Base-by-base conservation (phyloP, 2,329 filamentous ascomycete genomes). In the Epichloe aotearoae region DNA sequence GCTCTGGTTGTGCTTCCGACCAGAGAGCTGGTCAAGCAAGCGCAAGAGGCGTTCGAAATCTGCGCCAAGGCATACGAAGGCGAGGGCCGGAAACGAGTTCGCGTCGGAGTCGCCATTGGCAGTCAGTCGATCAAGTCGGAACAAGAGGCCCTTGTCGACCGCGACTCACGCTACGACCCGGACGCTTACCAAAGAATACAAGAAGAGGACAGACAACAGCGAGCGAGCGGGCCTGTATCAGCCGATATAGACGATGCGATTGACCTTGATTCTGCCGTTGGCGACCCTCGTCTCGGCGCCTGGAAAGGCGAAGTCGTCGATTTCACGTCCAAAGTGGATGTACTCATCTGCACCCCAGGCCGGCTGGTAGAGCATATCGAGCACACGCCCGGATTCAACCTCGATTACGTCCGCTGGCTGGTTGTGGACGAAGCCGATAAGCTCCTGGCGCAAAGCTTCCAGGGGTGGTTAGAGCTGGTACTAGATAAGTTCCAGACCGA, bases 371-470 rank as follows among this genome's bases (percentile, higher is more conserved):
- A 97, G 59, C 91, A 97, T 65, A 76, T 96, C 47, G 83, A 84
- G 55, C 82, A 83, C 53, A 97, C 91, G 0, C 79, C 80, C 3
- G 89, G 88, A 0, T 96, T 97, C 64, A 79, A 75, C 0, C 73
- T 97, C 20, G 79, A 85, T 51, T 76, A 86, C 62, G 73, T 96
- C 4, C 80, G 86, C 54, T 97, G 90, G 89, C 73, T 97, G 0
- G 80, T 96, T 3, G 85, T 96, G 44, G 91, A 97, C 60, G 91
- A 97, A 68, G 93, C 91, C 11, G 91, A 97, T 66, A 88, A 93
- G 62, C 72, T 97, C 12, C 76, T 97, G 5, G 85, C 90, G 42
- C 88, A 97, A 64, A 90, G 86, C 61, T 96, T 93, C 66, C 90
- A 96, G 63, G 91, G 91, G 60, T 96, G 90, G 90, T 73, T 94